These are phyloP conservation scores for Phaeophleospora eucalypticola DNA, from an alignment of 2,329 filamentous ascomycete genomes.

Conservation along the genomic window DNA sequence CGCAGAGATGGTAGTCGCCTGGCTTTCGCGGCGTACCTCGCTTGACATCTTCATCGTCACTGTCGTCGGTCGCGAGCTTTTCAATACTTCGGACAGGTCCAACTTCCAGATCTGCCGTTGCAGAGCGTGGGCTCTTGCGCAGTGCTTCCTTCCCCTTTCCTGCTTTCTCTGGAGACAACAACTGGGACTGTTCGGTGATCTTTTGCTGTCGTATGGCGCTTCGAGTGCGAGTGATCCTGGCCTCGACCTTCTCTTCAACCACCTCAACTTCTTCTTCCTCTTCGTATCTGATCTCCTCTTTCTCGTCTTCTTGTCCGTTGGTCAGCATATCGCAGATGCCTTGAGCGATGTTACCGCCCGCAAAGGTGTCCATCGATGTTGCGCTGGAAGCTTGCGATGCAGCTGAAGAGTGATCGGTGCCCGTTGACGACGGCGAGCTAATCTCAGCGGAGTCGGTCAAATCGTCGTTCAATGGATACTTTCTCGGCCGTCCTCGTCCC, in stretches of 20 bases:
- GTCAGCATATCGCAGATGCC: constrained; percentile 31
- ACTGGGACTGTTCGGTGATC: constrained; percentile 1
- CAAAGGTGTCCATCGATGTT: constrained; percentile 28
- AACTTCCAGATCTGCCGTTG: constrained; percentile 10
- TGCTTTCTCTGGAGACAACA: constrained; percentile 11
- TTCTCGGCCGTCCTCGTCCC: constrained; percentile 22
- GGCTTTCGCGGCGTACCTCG: constrained; percentile 38
- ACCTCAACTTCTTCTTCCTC: constrained; percentile 7
- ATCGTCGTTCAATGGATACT: constrained; percentile 15
- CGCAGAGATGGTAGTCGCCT: constrained; percentile 70
- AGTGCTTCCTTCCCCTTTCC: constrained; percentile 5
- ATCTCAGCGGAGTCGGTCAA: constrained; percentile 9
- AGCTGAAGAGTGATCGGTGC: constrained; percentile 21
- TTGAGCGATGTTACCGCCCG: constrained; percentile 26
- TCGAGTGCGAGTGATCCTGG: constrained; percentile 4
- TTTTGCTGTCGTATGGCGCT: constrained; percentile 4
- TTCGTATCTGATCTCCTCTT: constrained; percentile 3
- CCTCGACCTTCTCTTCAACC: constrained; percentile 4
- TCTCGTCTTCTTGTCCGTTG: constrained; percentile 16
- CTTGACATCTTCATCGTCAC: constrained; percentile 24
- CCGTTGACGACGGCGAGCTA: constrained; percentile 21
- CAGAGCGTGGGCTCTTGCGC: constrained; percentile 14
- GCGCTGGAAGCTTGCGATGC: constrained; percentile 27
- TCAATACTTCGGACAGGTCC: constrained; percentile 29
- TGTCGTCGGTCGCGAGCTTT: constrained; percentile 14